Conservation (phyloP, 2,329 filamentous ascomycete species). For the Colletotrichum filicis region DNA sequence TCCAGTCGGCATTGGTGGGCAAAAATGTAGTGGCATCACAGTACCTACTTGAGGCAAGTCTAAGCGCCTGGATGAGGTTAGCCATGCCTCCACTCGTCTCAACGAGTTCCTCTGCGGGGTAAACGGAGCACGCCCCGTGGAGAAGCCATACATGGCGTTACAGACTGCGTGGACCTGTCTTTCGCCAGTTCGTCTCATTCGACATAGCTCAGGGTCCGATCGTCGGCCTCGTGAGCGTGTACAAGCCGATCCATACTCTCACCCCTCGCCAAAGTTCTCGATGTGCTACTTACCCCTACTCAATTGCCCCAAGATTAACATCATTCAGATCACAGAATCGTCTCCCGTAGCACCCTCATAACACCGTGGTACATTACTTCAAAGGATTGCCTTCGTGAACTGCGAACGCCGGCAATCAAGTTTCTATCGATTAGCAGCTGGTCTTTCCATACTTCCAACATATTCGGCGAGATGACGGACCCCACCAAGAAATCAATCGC, state of each 20-base stretch:
- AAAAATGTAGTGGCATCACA: background rate
- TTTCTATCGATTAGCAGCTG: background rate
- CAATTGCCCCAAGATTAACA: background rate
- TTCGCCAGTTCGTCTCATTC: background rate
- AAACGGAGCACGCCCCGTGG: background rate
- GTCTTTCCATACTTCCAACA: background rate
- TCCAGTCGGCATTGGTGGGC: background rate
- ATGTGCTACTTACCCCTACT: background rate
- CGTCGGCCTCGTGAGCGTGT: background rate
- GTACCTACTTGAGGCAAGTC: background rate
- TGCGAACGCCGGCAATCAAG: background rate
- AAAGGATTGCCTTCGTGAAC: background rate
- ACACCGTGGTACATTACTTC: background rate
- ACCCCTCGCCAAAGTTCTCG: no score
- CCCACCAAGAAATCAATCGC: background rate
- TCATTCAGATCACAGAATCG: background rate
- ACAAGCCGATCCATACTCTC: background rate
- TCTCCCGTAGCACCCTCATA: background rate
- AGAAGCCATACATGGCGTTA: background rate
- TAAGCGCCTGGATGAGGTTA: background rate
- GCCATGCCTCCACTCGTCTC: background rate
- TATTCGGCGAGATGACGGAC: background rate
- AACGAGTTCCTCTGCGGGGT: slow-evolving; percentile 14
- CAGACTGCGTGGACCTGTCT: background rate
- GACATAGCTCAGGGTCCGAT: background rate